phyloP scores from a whole-genome alignment of 2,329 filamentous ascomycete genomes.

The Colletotrichum magnum region DNA sequence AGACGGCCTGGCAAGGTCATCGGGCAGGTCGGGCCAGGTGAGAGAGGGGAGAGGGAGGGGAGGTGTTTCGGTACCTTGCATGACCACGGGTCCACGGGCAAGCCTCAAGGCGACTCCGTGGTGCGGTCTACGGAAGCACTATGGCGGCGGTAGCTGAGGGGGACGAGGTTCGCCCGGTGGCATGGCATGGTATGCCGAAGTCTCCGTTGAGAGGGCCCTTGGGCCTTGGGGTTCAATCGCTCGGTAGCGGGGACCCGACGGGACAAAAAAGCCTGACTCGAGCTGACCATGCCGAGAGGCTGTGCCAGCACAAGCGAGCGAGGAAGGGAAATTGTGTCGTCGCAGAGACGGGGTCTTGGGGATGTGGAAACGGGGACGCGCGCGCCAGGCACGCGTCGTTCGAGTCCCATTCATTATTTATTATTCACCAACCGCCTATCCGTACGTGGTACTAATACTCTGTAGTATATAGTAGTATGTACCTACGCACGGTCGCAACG shows the following conservation, averaged over 20 bases:
- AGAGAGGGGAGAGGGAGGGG: neutral
- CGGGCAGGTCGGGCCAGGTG: neutral
- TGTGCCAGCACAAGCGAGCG: conserved; percentile 37
- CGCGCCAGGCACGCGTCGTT: conserved; percentile 31
- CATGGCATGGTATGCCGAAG: no score
- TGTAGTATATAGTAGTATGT: neutral
- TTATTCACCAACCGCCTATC: neutral
- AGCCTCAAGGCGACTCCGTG: no score
- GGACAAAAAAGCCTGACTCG: conserved; percentile 33
- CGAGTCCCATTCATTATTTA: neutral
- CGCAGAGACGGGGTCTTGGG: conserved; percentile 22
- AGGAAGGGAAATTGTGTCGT: conserved; percentile 37
- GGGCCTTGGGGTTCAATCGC: neutral
- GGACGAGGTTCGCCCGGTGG: no score
- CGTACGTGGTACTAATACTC: neutral
- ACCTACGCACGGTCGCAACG: conserved; percentile 22
- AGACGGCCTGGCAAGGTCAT: conserved; percentile 15
- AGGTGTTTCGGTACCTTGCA: conserved; percentile 18
- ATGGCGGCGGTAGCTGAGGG: no score
- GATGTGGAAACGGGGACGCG: conserved; percentile 26
- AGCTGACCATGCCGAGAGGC: conserved; percentile 34
- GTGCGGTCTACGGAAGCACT: no score
- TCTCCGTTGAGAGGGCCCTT: conserved; percentile 6
- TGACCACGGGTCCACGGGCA: neutral
- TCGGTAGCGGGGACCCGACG: conserved; percentile 12